A percentile compares a stretch with the other conserved stretches of the same genome.
Evolutionary conservation across 345 rosid genomes (phyloP).

Genomic region (Ceriops zippeliana): DNA sequence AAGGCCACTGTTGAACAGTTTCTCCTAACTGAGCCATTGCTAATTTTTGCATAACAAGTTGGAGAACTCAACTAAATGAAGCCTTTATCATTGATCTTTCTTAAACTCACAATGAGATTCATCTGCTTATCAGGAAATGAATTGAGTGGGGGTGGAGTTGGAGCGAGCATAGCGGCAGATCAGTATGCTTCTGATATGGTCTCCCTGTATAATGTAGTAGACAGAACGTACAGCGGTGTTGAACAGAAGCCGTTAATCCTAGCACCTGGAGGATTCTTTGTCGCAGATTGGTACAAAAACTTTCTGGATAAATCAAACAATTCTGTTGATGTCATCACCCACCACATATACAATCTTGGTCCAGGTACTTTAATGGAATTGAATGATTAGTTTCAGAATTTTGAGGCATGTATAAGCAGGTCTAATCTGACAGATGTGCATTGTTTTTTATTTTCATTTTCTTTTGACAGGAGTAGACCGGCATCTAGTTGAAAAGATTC

Average conservation of each 20-base stretch:
- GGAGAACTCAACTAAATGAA: no score
- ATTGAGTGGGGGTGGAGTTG: constrained; percentile 73
- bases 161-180: constrained; percentile 60
- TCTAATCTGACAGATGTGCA: constrained; percentile 12
- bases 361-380: constrained; percentile 51
- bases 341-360: constrained; percentile 92
- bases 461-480: constrained; percentile 54
- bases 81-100: no score
- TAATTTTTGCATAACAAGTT: no score
- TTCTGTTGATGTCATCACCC: constrained; percentile 60
- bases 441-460: neutral
- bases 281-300: constrained; percentile 59
- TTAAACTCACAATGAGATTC: neutral
- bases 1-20: constrained; percentile 15
- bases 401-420: neutral
- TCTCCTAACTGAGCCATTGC: neutral
- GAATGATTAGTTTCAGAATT: constrained; percentile 6
- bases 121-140: constrained; percentile 63
- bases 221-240: constrained; percentile 38
- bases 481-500: constrained; percentile 63
- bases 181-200: constrained; percentile 74
- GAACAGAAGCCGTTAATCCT: constrained; percentile 59
- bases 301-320: constrained; percentile 47
- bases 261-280: constrained; percentile 92
- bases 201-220: constrained; percentile 46